Evolutionary conservation across 106 monocot genomes (phyloP).

Genomic region (Vanilla planifolia): DNA sequence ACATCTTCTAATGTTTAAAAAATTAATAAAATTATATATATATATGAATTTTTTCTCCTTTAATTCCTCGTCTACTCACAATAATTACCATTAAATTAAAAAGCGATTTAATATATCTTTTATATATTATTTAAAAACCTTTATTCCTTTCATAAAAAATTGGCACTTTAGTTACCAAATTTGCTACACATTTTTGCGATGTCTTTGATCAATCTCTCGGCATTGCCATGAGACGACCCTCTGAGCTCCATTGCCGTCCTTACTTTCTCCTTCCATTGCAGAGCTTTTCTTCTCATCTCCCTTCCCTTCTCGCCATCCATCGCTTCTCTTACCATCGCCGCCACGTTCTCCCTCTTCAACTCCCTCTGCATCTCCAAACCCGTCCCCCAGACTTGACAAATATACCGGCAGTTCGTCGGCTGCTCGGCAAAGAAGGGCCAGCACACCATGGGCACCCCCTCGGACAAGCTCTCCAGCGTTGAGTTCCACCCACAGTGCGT

Average conservation of each 20-base stretch:
- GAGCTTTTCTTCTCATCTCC: conserved; percentile 7
- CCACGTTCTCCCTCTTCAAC: conserved; percentile 12
- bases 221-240: neutral
- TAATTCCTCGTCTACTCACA: too few relatives aligned
- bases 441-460: conserved; percentile 42
- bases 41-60: too few relatives aligned
- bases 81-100: too few relatives aligned
- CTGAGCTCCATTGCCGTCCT: neutral
- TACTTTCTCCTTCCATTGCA: conserved; percentile 12
- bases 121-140: too few relatives aligned
- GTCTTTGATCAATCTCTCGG: neutral
- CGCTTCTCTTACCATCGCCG: neutral
- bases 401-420: conserved; percentile 39
- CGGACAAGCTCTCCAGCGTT: conserved; percentile 38
- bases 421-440: conserved; percentile 55
- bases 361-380: conserved; percentile 2
- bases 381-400: conserved; percentile 5
- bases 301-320: conserved; percentile 4
- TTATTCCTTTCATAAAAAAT: too few relatives aligned
- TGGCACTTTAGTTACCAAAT: too few relatives aligned
- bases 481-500: conserved; percentile 86
- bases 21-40: too few relatives aligned
- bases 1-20: too few relatives aligned
- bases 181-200: neutral
- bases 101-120: too few relatives aligned